phyloP scores from a whole-genome alignment of 2,329 filamentous ascomycete species.

The Ophiostoma triangulosporum region DNA sequence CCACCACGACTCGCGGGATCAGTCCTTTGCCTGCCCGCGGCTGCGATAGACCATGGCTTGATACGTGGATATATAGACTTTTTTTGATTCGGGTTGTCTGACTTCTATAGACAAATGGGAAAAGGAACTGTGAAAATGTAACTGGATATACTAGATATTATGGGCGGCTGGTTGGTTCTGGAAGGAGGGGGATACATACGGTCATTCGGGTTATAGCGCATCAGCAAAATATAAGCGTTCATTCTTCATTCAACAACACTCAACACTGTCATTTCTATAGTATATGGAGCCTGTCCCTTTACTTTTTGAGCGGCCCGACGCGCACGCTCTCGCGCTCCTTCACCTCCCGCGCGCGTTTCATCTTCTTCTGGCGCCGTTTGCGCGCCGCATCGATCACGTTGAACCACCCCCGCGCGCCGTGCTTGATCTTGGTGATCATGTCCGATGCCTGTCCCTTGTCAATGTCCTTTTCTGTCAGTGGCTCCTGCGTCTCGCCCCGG shows the following conservation, averaged over 20 bases:
- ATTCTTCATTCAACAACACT: not conserved
- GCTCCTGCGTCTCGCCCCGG: slow-evolving; percentile 34
- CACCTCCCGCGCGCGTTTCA: slow-evolving; percentile 24
- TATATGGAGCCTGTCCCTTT: not conserved
- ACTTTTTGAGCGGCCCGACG: slow-evolving; percentile 33
- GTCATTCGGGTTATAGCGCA: not conserved
- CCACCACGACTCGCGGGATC: not conserved
- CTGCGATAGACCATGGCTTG: not conserved
- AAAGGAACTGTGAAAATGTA: slow-evolving; percentile 17
- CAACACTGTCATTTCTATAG: not conserved
- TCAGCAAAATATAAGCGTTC: not conserved
- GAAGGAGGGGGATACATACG: not conserved
- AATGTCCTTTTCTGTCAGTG: slow-evolving; percentile 41
- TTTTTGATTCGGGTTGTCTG: not conserved
- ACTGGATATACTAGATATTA: not conserved
- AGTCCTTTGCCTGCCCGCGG: not conserved
- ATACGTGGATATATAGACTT: not conserved
- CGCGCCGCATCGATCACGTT: slow-evolving; percentile 37
- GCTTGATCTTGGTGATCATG: slow-evolving; percentile 85
- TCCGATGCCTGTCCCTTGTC: slow-evolving; percentile 73
- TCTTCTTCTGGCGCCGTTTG: slow-evolving; percentile 23
- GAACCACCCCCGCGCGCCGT: slow-evolving; percentile 60
- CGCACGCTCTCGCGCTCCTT: slow-evolving; percentile 36
- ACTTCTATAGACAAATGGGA: not conserved
- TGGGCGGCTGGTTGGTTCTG: not conserved